phyloP scores from a whole-genome alignment of 306 rosid species.

The Aeschynomene evenia region DNA sequence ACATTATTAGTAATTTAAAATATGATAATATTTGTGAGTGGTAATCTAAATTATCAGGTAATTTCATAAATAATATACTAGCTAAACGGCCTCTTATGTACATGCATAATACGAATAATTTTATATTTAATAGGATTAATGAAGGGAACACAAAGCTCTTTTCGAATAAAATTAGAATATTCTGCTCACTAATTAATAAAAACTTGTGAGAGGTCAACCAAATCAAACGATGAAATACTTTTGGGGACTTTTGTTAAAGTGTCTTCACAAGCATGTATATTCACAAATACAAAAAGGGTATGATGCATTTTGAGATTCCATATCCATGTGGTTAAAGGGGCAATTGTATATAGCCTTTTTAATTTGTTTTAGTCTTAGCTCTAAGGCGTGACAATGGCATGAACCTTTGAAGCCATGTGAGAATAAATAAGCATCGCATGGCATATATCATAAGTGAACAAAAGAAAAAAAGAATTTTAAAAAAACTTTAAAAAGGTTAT shows the following conservation, averaged over 20 bases:
- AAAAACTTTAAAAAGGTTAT: neutral
- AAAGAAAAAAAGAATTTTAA: neutral
- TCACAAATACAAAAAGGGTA: neutral
- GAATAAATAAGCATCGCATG: neutral
- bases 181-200: neutral
- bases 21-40: too few species aligned
- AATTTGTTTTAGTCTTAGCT: neutral
- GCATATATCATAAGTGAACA: constrained; percentile 21
- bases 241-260: constrained; percentile 20
- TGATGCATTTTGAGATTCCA: constrained; percentile 35
- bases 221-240: constrained; percentile 26
- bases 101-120: too few species aligned
- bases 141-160: neutral
- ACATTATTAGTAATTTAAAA: too few species aligned
- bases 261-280: constrained; percentile 12
- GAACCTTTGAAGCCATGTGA: constrained; percentile 55
- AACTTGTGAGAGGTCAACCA: constrained; percentile 24
- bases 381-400: constrained; percentile 47
- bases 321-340: constrained; percentile 47
- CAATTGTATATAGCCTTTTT: constrained; percentile 17
- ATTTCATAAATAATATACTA: too few species aligned
- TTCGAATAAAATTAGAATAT: constrained; percentile 23
- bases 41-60: too few species aligned
- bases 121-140: too few species aligned
- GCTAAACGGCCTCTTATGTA: too few species aligned